Conservation (phyloP, 1,139 yeast genomes). For the Ashbya aceris region DNA sequence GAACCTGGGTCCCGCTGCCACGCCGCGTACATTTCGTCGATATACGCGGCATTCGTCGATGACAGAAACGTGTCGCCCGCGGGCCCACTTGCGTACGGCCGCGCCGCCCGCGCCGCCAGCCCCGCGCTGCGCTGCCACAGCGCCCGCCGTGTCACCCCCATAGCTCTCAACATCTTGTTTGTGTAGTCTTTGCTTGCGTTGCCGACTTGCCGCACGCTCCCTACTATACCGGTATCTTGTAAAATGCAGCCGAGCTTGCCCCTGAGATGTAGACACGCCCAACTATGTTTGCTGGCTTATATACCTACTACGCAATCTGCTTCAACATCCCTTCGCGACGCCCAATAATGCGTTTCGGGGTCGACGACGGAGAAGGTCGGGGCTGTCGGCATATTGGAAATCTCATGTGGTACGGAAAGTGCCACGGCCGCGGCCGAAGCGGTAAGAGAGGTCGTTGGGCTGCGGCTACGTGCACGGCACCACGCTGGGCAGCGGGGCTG, state of each 20-base stretch:
- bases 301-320: no score
- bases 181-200: neutral
- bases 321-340: no score
- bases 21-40: slow-evolving; percentile 95
- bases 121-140: slow-evolving; percentile 4
- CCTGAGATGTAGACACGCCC: no score
- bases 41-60: slow-evolving; percentile 80
- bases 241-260: no score
- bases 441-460: no score
- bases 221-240: neutral
- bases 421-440: no score
- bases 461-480: no score
- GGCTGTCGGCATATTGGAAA: neutral
- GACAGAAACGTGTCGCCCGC: slow-evolving; percentile 62
- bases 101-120: neutral
- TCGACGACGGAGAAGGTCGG: slow-evolving; percentile 1
- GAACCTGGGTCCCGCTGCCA: slow-evolving; percentile 86
- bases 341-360: neutral
- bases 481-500: no score
- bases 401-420: neutral
- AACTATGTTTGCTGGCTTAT: no score
- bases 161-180: slow-evolving; percentile 5
- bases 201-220: neutral
- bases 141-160: slow-evolving; percentile 6
- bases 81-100: slow-evolving; percentile 2